These are phyloP conservation scores for Leishmania guyanensis DNA, from an alignment of 208 protist genomes.

Conservation along the genomic window DNA sequence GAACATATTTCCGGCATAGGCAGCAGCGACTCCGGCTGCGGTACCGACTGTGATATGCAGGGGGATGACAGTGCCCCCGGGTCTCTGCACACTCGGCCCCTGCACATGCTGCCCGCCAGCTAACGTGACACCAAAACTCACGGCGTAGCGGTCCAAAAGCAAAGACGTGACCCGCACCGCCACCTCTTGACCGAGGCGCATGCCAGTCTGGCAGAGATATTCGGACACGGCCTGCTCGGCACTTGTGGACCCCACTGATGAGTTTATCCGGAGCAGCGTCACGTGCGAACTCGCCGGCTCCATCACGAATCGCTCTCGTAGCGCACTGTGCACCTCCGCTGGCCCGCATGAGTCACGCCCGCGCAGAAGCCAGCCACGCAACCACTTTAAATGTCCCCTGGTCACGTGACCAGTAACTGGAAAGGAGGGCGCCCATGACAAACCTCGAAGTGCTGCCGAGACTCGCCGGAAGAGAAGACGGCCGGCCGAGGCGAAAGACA, in stretches of 20 bases:
- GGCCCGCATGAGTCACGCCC: slow-evolving; percentile 16
- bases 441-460: slow-evolving; percentile 10
- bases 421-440: not conserved
- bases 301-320: slow-evolving; percentile 60
- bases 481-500: not conserved
- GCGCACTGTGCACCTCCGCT: slow-evolving; percentile 12
- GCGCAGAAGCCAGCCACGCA: slow-evolving; percentile 73
- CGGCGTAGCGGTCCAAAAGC: slow-evolving; percentile 69
- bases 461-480: slow-evolving; percentile 6
- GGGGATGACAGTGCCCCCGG: slow-evolving; percentile 13
- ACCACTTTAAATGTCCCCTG: slow-evolving; percentile 70
- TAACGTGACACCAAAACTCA: slow-evolving; percentile 51
- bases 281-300: slow-evolving; percentile 49
- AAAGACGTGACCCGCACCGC: slow-evolving; percentile 44
- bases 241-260: not conserved
- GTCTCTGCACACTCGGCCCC: slow-evolving; percentile 3
- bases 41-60: slow-evolving; percentile 78
- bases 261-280: slow-evolving; percentile 50
- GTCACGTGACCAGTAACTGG: slow-evolving; percentile 21
- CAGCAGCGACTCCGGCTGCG: slow-evolving; percentile 22
- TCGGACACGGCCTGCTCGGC: not conserved
- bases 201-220: slow-evolving; percentile 23
- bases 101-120: slow-evolving; percentile 4
- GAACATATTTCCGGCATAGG: slow-evolving; percentile 70
- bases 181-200: slow-evolving; percentile 39